A percentile compares a stretch with the other conserved stretches of the same genome.
These are phyloP conservation scores for Musa beccarii DNA, from an alignment of 176 grass and related monocot species.

Conservation along the genomic window DNA sequence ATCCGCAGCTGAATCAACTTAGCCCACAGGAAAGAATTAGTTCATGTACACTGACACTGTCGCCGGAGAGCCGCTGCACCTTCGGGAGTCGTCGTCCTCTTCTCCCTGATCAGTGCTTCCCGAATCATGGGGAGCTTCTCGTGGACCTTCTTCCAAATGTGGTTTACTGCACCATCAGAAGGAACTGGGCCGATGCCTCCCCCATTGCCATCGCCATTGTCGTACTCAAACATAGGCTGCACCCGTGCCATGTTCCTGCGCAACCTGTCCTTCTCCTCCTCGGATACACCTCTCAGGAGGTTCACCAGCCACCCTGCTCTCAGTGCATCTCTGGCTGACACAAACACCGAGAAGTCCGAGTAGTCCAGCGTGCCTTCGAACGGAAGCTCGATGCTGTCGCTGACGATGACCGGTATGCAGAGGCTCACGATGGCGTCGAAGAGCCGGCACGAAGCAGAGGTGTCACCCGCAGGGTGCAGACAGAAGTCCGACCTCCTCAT, in stretches of 20 bases:
- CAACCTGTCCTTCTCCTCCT: constrained; percentile 40
- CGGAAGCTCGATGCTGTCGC: constrained; percentile 73
- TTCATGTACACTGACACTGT: no score
- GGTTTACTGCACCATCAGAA: constrained; percentile 47
- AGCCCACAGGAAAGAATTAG: no score
- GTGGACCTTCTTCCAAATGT: constrained; percentile 70
- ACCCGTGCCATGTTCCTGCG: constrained; percentile 44
- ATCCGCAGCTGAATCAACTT: no score
- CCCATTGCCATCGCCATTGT: constrained; percentile 16
- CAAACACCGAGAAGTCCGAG: constrained; percentile 55
- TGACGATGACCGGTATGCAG: constrained; percentile 83
- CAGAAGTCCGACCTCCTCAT: constrained; percentile 68
- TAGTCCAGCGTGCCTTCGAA: constrained; percentile 84
- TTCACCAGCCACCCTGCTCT: constrained; percentile 42
- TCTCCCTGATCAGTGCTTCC: constrained; percentile 39
- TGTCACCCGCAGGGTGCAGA: constrained; percentile 80
- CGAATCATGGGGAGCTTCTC: constrained; percentile 54
- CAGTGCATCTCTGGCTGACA: constrained; percentile 44
- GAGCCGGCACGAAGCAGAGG: constrained; percentile 68
- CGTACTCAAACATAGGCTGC: constrained; percentile 57
- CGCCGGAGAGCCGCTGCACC: no score
- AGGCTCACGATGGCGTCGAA: constrained; percentile 79
- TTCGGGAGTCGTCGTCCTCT: background rate
- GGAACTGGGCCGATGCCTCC: constrained; percentile 18
- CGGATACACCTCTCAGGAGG: constrained; percentile 46